Evolutionary conservation across 2,329 filamentous ascomycete species (phyloP), one percentile per base, ranked within the genome.

Genomic region (Akanthomyces uredinophilus): DNA sequence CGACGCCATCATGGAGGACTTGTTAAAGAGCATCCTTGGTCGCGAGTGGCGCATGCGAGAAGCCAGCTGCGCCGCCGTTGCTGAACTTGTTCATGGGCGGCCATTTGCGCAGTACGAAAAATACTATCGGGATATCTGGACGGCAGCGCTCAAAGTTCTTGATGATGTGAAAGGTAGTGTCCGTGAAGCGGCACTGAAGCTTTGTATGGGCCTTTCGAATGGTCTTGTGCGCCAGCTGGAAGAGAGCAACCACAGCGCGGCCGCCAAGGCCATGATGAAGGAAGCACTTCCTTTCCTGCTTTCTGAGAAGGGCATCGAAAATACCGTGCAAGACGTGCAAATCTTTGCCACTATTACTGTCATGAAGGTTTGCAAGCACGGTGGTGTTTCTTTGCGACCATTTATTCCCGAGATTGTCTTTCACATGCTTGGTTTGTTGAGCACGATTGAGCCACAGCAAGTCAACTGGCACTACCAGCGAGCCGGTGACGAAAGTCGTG

Each of bases 141-240:
- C 84, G 13, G 86, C 89, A 32, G 89, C 92, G 0, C 89, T 98
- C 74, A 96, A 92, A 70, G 92, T 99, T 0, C 80, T 98, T 6
- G 95, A 99, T 73, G 95, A 99, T 73, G 96, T 98, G 73, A 99
- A 99, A 73, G 89, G 89, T 8, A 92, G 89, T 1, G 95, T 99
- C 5, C 85, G 95, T 57, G 81, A 84, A 41, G 90, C 92, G 1
- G 95, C 95, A 1, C 82, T 92, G 51, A 87, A 87, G 64, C 82
- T 99, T 5, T 96, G 93, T 69, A 88, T 93, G 72, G 86, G 87
- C 0, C 81, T 99, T 41, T 96, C 92, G 1, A 92, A 91, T 58
- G 90, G 91, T 18, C 83, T 98, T 16, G 91, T 96, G 4, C 87
- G 92, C 32, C 90, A 92, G 64, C 83, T 97, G 2, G 92, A 96